Base-by-base conservation (phyloP, 2,329 filamentous ascomycete species). In the Zymoseptoria passerinii region DNA sequence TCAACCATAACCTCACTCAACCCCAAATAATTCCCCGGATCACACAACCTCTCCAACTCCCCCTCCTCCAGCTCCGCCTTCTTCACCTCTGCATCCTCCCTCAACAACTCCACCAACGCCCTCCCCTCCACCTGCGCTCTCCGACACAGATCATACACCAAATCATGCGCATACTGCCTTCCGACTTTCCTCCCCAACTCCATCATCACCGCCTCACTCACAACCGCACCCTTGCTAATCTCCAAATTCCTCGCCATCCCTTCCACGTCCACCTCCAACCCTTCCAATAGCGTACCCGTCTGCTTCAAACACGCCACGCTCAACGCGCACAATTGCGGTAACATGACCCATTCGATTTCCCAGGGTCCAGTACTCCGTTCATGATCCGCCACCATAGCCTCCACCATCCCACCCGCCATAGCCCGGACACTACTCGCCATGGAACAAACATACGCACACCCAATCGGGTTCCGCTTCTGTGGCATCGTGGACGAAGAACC, bases 401-500 rank as follows among this genome's bases (percentile, higher is more conserved):
- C 67, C 0, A 65, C 53, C 57, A 70, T 64, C 1, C 58, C 60
- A 2, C 49, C 50, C 6, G 58, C 52, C 61, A 70, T 63, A 8
- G 50, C 55, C 1, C 66, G 61, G 4, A 68, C 63, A n/a, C 55
- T 64, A 19, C 58, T 56, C 7, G 66, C 65, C 60, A 65, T 64
- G 19, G 67, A 59, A 20, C 61, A 66, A 18, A 69, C 63, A 52
- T 69, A 68, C 4, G 68, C 67, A 40, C 61, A 59, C 1, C 62
- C 62, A 50, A 70, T 69, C 1, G 68, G 68, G 49, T 69, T 70
- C 2, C 67, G 61, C 57, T 69, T 70, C 65, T 82, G 80, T 0
- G 80, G 80, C 80, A 83, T 82, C 0, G 80, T 82, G 1, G 76
- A 80, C 0, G 77, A 80, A 1, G 78, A 78, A 1, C 80, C 80